phyloP scores from a whole-genome alignment of 495 filamentous ascomycete species.

The Podospora didyma region DNA sequence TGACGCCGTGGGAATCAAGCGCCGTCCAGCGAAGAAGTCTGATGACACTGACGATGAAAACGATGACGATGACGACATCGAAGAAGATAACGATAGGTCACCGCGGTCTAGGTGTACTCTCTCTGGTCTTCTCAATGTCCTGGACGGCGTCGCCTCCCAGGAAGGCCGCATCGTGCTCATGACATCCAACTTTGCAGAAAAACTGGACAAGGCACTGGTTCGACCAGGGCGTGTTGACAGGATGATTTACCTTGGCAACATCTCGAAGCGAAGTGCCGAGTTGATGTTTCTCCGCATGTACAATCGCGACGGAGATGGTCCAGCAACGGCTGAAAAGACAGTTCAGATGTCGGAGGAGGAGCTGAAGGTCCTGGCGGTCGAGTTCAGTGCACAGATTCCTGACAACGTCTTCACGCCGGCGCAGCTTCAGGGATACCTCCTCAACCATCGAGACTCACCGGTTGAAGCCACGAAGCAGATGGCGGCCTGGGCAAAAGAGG shows the following conservation, averaged over 20 bases:
- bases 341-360: conserved; percentile 14
- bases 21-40: conserved; percentile 8
- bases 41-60: conserved; percentile 23
- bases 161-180: conserved; percentile 72
- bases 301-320: conserved; percentile 20
- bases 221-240: conserved; percentile 68
- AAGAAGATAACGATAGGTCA: conserved; percentile 15
- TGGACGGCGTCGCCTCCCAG: conserved; percentile 66
- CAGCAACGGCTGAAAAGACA: conserved; percentile 6
- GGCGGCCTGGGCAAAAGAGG: conserved; percentile 43
- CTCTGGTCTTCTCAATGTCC: conserved; percentile 65
- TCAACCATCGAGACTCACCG: conserved; percentile 52
- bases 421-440: conserved; percentile 63
- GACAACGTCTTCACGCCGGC: conserved; percentile 58
- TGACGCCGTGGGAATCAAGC: conserved; percentile 54
- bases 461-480: conserved; percentile 43
- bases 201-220: conserved; percentile 63
- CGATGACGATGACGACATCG: conserved; percentile 25
- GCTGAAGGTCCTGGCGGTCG: conserved; percentile 40
- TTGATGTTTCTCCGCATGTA: conserved; percentile 52
- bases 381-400: conserved; percentile 51
- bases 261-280: conserved; percentile 38
- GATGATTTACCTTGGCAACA: conserved; percentile 55
- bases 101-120: conserved; percentile 42
- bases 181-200: conserved; percentile 68